phyloP scores from a whole-genome alignment of 2,329 filamentous ascomycete species.

The Alternaria solani region DNA sequence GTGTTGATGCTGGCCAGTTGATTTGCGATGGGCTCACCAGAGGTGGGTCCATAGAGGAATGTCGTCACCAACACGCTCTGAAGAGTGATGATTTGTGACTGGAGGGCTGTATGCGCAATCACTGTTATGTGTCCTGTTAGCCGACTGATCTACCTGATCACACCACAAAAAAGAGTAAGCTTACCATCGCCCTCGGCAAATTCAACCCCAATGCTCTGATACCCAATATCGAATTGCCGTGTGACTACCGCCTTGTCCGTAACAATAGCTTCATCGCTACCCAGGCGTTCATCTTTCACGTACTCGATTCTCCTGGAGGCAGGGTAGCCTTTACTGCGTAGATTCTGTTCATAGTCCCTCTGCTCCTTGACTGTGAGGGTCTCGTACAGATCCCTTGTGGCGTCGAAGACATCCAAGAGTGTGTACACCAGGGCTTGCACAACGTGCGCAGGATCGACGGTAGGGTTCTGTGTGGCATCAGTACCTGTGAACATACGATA shows the following conservation, averaged over 20 bases:
- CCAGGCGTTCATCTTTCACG: constrained; percentile 35
- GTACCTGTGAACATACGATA: neutral
- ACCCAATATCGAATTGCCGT: constrained; percentile 41
- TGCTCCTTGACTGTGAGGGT: constrained; percentile 44
- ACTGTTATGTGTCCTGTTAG: constrained; percentile 27
- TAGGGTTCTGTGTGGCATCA: constrained; percentile 33
- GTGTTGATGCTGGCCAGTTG: constrained; percentile 42
- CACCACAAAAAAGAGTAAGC: neutral
- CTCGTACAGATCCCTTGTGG: constrained; percentile 43
- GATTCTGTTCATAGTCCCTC: constrained; percentile 40
- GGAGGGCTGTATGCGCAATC: constrained; percentile 42
- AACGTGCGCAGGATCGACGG: constrained; percentile 38
- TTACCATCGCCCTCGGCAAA: constrained; percentile 48
- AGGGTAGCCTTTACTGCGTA: constrained; percentile 42
- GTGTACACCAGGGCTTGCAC: constrained; percentile 44
- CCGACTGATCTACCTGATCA: neutral
- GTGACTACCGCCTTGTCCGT: constrained; percentile 46
- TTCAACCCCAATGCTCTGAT: constrained; percentile 36
- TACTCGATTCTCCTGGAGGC: constrained; percentile 36
- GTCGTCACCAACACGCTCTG: constrained; percentile 44
- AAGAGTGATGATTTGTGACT: constrained; percentile 47
- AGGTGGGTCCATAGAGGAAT: constrained; percentile 48
- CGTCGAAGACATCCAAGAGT: constrained; percentile 47
- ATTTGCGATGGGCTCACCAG: constrained; percentile 41
- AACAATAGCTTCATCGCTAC: constrained; percentile 39